Evolutionary conservation across 495 filamentous ascomycete genomes (phyloP).

Genomic region (Cetradonia linearis): DNA sequence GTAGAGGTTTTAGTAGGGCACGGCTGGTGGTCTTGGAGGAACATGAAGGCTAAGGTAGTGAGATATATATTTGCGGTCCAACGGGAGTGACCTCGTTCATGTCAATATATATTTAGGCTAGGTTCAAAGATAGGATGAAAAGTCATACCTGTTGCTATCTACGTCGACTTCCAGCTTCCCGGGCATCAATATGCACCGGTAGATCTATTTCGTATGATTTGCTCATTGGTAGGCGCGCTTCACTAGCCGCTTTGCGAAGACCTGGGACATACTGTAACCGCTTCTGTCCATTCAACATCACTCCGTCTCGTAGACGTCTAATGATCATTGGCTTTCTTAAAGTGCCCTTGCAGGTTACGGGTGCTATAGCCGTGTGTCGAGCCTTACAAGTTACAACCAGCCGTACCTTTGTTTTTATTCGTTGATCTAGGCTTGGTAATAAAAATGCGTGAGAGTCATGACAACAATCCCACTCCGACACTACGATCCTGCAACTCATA

Average conservation of each 20-base stretch:
- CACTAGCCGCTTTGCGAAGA: neutral
- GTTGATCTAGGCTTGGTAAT: neutral
- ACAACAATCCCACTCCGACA: neutral
- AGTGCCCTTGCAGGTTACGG: neutral
- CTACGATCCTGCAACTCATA: neutral
- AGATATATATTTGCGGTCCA: neutral
- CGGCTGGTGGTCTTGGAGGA: no score
- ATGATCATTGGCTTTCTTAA: neutral
- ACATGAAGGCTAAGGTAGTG: neutral
- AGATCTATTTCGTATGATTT: neutral
- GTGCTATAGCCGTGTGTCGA: neutral
- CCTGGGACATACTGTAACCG: neutral
- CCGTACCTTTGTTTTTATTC: neutral
- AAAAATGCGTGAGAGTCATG: no score
- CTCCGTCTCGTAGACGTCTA: neutral
- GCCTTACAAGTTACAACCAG: no score
- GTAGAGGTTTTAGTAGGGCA: conserved; percentile 33
- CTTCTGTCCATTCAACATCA: neutral
- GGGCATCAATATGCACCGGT: no score
- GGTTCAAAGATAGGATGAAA: neutral
- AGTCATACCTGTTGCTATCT: neutral
- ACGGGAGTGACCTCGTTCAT: neutral
- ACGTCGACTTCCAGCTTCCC: neutral
- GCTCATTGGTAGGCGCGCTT: neutral
- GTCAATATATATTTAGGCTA: neutral